Evolutionary conservation across 495 filamentous ascomycete species (phyloP).

Genomic region (Xylaria castorea): DNA sequence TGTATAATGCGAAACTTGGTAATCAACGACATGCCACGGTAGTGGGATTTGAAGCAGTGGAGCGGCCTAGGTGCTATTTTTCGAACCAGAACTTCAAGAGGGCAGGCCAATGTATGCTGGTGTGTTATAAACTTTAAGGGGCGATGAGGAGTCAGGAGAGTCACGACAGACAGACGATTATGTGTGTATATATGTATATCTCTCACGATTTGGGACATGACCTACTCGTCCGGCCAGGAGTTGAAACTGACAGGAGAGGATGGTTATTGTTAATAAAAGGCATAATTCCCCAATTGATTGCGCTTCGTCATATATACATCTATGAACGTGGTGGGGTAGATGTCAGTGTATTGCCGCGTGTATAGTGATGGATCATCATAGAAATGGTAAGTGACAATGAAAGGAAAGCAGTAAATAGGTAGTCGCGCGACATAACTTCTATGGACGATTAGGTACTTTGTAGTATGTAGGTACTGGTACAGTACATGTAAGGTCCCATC

Average conservation of each 20-base stretch:
- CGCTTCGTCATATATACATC: background rate
- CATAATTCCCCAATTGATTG: slow-evolving; percentile 16
- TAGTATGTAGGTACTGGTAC: too few species aligned
- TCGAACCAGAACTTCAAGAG: background rate
- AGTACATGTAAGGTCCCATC: too few species aligned
- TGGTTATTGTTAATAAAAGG: slow-evolving; percentile 21
- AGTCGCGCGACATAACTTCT: too few species aligned
- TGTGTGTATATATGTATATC: slow-evolving; percentile 45
- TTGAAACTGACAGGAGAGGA: slow-evolving; percentile 10
- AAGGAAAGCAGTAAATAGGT: too few species aligned
- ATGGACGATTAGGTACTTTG: too few species aligned
- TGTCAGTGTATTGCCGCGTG: too few species aligned
- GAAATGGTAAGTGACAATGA: background rate
- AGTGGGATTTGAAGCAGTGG: background rate
- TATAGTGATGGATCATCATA: too few species aligned
- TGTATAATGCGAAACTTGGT: background rate
- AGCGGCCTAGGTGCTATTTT: background rate
- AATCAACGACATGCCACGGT: background rate
- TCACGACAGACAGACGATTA: slow-evolving; percentile 28
- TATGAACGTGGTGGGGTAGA: background rate
- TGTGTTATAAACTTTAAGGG: slow-evolving; percentile 18
- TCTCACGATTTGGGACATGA: slow-evolving; percentile 34
- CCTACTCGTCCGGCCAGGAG: slow-evolving; percentile 24
- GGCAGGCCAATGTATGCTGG: slow-evolving; percentile 14
- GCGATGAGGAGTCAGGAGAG: slow-evolving; percentile 9